These are phyloP conservation scores for Aspergillus heteromorphus DNA, from an alignment of 495 filamentous ascomycete genomes.

Conservation along the genomic window DNA sequence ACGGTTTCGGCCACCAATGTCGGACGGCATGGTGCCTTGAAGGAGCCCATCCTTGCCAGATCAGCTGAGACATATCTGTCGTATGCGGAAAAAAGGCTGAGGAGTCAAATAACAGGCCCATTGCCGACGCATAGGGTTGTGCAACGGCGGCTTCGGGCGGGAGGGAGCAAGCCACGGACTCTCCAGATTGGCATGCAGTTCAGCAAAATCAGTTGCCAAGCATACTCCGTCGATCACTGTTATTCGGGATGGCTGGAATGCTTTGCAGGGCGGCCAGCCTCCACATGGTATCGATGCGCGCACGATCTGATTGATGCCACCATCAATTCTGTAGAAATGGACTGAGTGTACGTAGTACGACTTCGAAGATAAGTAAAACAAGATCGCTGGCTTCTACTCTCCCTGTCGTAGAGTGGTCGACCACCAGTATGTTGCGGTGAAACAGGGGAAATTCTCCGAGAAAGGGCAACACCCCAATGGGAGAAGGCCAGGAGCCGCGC, in stretches of 20 bases:
- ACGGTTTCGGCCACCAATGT: constrained; percentile 1
- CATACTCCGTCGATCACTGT: not conserved
- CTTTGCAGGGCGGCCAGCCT: constrained; percentile 1
- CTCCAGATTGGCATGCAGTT: not conserved
- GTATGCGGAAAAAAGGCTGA: not conserved
- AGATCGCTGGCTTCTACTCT: no score
- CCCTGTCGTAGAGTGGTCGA: no score
- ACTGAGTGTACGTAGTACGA: not conserved
- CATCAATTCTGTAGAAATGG: no score
- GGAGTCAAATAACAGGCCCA: not conserved
- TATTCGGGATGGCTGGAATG: not conserved
- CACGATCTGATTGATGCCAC: not conserved
- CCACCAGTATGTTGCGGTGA: no score
- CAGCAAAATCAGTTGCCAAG: not conserved
- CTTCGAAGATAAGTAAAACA: not conserved
- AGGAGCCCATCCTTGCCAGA: not conserved
- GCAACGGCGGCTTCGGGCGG: not conserved
- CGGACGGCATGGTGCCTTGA: not conserved
- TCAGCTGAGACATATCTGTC: not conserved
- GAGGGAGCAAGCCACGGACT: not conserved
- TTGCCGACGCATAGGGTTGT: constrained; percentile 2
- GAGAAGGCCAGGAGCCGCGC: no score
- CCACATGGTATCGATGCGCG: not conserved
- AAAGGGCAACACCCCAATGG: no score
- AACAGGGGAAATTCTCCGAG: no score